Base-by-base conservation (phyloP, 306 rosid species). In the Gillenia trifoliata region DNA sequence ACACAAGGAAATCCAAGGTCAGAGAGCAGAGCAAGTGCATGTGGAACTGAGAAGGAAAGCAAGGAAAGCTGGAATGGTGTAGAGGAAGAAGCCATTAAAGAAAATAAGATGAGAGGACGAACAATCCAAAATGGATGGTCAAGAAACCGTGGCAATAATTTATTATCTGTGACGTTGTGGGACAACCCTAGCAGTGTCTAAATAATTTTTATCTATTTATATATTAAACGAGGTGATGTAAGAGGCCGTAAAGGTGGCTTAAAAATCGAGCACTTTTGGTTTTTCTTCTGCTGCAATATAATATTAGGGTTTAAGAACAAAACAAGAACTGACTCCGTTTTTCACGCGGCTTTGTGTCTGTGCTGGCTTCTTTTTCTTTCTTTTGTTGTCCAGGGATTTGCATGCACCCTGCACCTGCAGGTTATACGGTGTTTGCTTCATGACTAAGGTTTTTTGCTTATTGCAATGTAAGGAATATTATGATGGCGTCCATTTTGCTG, bases 11-110 rank as follows among this genome's bases (percentile, higher is more conserved):
- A 49, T n/a, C 64, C 78, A 77, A 74, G 81, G 83, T 80, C 50
- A 71, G 59, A 28, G 9, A 28, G 64, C 16, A 26, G 76, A 80
- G 83, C 75, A 74, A 77, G 75, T 78, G 91, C 94, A 89, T 84
- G 97, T 91, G 94, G n/a, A n/a, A 78, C 26, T 9, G 26, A 31
- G 68, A 64, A 64, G 8, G 88, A 80, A 85, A 81, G 89, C 91
- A 85, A 84, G 88, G 88, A 84, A 91, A 91, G 88, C 26, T 83
- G 92, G 77, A 89, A 60, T 73, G 78, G 78, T 74, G 87, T 78
- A 76, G 83, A 79, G 86, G 81, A 74, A 10, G 83, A 79, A 75
- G 72, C 60, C 74, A 88, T 76, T 82, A 76, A 57, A 52, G 75
- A 43, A 76, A 64, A 54, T 52, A 82, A 33, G 84, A 72, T 4